phyloP scores from a whole-genome alignment of 495 filamentous ascomycete species.

The Penicillium cataractarum region DNA sequence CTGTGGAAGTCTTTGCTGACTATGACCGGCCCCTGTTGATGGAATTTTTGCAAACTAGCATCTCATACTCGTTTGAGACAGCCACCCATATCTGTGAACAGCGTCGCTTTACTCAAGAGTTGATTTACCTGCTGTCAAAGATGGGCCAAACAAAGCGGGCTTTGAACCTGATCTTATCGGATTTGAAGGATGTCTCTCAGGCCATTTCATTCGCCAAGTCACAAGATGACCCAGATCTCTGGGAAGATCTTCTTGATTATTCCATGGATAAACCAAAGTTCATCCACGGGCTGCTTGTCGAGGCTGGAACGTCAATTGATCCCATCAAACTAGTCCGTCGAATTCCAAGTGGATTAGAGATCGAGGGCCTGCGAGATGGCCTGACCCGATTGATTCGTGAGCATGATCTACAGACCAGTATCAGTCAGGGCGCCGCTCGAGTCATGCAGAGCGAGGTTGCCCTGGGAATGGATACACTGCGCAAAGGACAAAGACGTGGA shows the following conservation, averaged over 20 bases:
- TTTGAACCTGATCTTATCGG: slow-evolving; percentile 86
- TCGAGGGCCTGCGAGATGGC: slow-evolving; percentile 84
- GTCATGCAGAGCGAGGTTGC: slow-evolving; percentile 88
- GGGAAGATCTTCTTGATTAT: slow-evolving; percentile 93
- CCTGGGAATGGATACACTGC: slow-evolving; percentile 74
- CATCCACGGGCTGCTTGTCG: slow-evolving; percentile 88
- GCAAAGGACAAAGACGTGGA: slow-evolving; percentile 75
- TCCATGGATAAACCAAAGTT: slow-evolving; percentile 96
- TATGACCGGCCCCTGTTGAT: slow-evolving; percentile 81
- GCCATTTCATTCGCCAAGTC: slow-evolving; percentile 94
- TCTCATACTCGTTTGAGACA: slow-evolving; percentile 76
- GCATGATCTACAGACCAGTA: slow-evolving; percentile 89
- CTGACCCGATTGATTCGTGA: slow-evolving; percentile 85
- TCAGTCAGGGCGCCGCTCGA: slow-evolving; percentile 84
- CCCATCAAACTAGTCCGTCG: slow-evolving; percentile 86
- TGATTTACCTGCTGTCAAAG: slow-evolving; percentile 92
- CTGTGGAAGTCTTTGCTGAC: slow-evolving; percentile 80
- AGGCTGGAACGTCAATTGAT: slow-evolving; percentile 90
- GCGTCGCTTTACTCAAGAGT: slow-evolving; percentile 77
- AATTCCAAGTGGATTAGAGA: slow-evolving; percentile 89
- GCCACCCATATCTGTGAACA: slow-evolving; percentile 80
- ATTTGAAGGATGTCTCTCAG: slow-evolving; percentile 81
- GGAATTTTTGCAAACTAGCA: slow-evolving; percentile 82
- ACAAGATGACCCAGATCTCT: slow-evolving; percentile 86
- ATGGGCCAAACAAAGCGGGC: slow-evolving; percentile 91